Conservation (phyloP, 2,329 filamentous ascomycete species). For the Aspergillus bombycis region DNA sequence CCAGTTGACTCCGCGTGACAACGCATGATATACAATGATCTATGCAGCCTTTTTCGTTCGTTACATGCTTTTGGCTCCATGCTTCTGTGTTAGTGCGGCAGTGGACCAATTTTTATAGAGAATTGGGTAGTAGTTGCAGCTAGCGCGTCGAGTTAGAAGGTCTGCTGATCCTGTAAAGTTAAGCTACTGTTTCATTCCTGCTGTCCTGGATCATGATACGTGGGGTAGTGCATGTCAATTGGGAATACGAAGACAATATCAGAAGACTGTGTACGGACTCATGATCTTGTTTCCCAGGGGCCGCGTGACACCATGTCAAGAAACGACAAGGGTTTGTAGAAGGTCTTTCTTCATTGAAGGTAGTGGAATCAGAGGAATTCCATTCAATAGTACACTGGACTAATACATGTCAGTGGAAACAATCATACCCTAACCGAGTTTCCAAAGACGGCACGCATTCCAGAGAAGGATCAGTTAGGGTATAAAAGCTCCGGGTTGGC, state of each 20-base stretch:
- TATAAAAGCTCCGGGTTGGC: background rate
- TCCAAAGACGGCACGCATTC: background rate
- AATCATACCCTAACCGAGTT: background rate
- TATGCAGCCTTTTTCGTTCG: background rate
- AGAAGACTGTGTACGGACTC: background rate
- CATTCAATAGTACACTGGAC: too few species aligned
- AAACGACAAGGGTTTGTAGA: background rate
- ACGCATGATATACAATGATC: constrained; percentile 4
- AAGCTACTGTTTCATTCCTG: background rate
- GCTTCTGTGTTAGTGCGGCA: background rate
- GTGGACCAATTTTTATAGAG: background rate
- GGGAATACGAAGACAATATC: background rate
- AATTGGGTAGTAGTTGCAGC: constrained; percentile 1
- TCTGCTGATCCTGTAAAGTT: constrained; percentile 1
- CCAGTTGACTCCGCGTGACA: constrained; percentile 16
- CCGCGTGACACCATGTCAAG: constrained; percentile 13
- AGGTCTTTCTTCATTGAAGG: too few species aligned
- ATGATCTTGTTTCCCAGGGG: background rate
- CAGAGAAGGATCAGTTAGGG: background rate
- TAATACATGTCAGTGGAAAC: too few species aligned
- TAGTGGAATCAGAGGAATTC: too few species aligned
- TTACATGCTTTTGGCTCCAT: background rate
- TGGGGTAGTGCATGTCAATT: background rate
- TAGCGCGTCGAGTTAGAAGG: background rate
- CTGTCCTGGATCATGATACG: background rate